A percentile compares a stretch with the other conserved stretches of the same genome.
phyloP scores from a whole-genome alignment of 805 yeast species.

The Kodamaea restingae region DNA sequence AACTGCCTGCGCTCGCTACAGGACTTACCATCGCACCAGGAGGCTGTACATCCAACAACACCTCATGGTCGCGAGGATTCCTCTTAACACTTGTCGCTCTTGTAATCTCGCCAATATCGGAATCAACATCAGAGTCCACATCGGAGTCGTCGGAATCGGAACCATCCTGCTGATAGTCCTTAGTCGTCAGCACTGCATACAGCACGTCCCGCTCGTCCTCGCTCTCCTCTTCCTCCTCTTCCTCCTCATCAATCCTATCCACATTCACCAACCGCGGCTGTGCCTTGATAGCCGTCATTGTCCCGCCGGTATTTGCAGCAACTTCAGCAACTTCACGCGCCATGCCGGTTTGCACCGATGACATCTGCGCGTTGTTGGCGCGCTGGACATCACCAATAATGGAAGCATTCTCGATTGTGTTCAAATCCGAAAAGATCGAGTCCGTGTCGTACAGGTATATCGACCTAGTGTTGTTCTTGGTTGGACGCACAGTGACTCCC shows the following conservation, averaged over 20 bases:
- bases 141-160: conserved; percentile 23
- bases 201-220: conserved; percentile 14
- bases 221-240: conserved; percentile 25
- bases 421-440: conserved; percentile 40
- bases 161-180: too few species aligned
- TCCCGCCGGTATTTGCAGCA: too few species aligned
- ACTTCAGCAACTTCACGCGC: conserved; percentile 5
- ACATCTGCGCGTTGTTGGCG: conserved; percentile 17
- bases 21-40: conserved; percentile 6
- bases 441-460: conserved; percentile 42
- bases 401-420: conserved; percentile 45
- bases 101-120: conserved; percentile 43
- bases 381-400: conserved; percentile 38
- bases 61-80: conserved; percentile 2
- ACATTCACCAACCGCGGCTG: conserved; percentile 67
- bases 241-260: conserved; percentile 43
- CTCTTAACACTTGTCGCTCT: conserved; percentile 35
- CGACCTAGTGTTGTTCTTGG: conserved; percentile 41
- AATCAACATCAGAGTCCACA: conserved; percentile 37
- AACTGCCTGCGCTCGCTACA: conserved; percentile 10
- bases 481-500: conserved; percentile 72
- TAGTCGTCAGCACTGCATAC: conserved; percentile 2
- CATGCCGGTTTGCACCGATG: neutral
- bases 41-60: neutral
- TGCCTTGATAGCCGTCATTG: conserved; percentile 74